These are phyloP conservation scores for Aureobasidium lini DNA, from an alignment of 2,329 filamentous ascomycete genomes.

Conservation along the genomic window DNA sequence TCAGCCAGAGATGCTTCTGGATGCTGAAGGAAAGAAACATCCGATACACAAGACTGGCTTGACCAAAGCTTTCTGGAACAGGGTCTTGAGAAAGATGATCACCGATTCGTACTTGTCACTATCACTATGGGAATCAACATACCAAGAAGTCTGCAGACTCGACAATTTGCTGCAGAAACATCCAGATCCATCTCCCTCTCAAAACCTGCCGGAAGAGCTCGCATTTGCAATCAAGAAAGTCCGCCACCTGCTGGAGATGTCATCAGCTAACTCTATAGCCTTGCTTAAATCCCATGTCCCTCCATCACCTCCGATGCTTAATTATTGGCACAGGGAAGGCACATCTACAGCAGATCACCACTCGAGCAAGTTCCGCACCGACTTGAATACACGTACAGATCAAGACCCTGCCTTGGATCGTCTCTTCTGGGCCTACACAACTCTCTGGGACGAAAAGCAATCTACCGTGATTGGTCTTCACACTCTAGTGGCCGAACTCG, in stretches of 20 bases:
- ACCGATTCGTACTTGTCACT: conserved; percentile 17
- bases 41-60: conserved; percentile 13
- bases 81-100: conserved; percentile 16
- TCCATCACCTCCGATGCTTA: conserved; percentile 29
- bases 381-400: not conserved
- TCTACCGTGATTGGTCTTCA: not conserved
- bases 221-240: not conserved
- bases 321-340: conserved; percentile 19
- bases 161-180: not conserved
- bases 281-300: conserved; percentile 30
- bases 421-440: not conserved
- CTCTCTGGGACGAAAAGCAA: conserved; percentile 1
- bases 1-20: conserved; percentile 36
- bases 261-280: conserved; percentile 18
- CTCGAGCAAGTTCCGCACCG: not conserved
- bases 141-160: not conserved
- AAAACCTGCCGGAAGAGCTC: not conserved
- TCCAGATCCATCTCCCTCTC: not conserved
- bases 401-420: not conserved
- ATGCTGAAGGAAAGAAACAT: conserved; percentile 29
- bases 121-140: conserved; percentile 20
- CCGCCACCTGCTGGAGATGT: not conserved
- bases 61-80: conserved; percentile 15
- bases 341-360: conserved; percentile 5
- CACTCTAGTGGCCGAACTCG: not conserved